Evolutionary conservation across 2,329 filamentous ascomycete species (phyloP).

Genomic region (Fusarium tjaetaba): DNA sequence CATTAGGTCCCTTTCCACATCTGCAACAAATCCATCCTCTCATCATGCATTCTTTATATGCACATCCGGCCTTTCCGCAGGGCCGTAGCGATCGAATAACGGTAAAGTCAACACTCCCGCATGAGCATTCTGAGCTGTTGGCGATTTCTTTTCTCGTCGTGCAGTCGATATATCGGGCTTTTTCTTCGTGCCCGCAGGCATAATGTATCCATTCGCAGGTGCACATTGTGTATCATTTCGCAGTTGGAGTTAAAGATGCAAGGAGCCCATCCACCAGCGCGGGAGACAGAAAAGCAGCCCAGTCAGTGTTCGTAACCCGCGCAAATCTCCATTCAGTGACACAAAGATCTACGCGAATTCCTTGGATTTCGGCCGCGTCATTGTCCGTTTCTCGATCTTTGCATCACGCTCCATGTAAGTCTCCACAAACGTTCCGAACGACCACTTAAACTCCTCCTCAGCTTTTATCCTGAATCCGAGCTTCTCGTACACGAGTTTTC

Average conservation of each 20-base stretch:
- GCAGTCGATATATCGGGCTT: slow-evolving; percentile 33
- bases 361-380: slow-evolving; percentile 16
- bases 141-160: slow-evolving; percentile 20
- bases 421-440: slow-evolving; percentile 47
- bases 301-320: background rate
- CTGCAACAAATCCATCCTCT: slow-evolving; percentile 36
- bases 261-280: background rate
- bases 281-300: background rate
- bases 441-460: slow-evolving; percentile 46
- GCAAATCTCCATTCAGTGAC: slow-evolving; percentile 13
- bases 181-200: slow-evolving; percentile 35
- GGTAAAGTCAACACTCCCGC: slow-evolving; percentile 32
- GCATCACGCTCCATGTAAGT: slow-evolving; percentile 50
- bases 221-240: slow-evolving; percentile 35
- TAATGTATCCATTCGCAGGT: slow-evolving; percentile 28
- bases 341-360: slow-evolving; percentile 17
- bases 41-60: slow-evolving; percentile 24
- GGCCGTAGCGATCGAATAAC: background rate
- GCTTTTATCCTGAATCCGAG: slow-evolving; percentile 57
- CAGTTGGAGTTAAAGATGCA: background rate
- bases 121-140: slow-evolving; percentile 25
- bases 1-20: slow-evolving; percentile 35
- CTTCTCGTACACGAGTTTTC: slow-evolving; percentile 58
- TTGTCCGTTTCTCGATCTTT: slow-evolving; percentile 13
- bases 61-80: slow-evolving; percentile 21